These are phyloP conservation scores for Leptoxyphium fumago DNA, from an alignment of 2,329 filamentous ascomycete genomes.

Conservation along the genomic window DNA sequence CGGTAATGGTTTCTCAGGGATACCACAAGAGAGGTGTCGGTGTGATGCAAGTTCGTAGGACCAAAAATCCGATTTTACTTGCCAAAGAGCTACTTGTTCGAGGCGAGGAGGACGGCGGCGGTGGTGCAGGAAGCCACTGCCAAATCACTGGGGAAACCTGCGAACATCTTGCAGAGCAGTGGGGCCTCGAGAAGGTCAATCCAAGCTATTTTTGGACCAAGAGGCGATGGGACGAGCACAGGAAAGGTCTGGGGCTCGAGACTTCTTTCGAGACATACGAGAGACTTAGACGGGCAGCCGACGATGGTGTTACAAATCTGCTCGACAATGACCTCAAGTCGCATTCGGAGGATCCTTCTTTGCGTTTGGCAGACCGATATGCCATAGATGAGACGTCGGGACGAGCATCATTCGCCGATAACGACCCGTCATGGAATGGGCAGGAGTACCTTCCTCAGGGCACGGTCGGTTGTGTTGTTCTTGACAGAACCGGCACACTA, in stretches of 20 bases:
- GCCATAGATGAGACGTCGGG: not conserved
- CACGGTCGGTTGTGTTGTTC: slow-evolving; percentile 67
- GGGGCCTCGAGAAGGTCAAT: slow-evolving; percentile 57
- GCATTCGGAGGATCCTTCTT: not conserved
- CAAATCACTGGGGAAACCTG: slow-evolving; percentile 54
- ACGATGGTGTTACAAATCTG: slow-evolving; percentile 9
- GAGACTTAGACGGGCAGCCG: slow-evolving; percentile 22
- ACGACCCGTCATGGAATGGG: slow-evolving; percentile 39
- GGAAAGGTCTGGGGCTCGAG: slow-evolving; percentile 39
- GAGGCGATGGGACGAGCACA: slow-evolving; percentile 64
- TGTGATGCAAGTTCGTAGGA: slow-evolving; percentile 54
- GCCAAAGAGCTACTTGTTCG: slow-evolving; percentile 56
- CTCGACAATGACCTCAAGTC: not conserved
- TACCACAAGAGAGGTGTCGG: slow-evolving; percentile 63
- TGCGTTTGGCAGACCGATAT: not conserved
- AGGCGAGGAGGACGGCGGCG: slow-evolving; percentile 46
- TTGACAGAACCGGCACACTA: slow-evolving; percentile 61
- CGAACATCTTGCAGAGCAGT: slow-evolving; percentile 51
- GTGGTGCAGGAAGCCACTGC: slow-evolving; percentile 51
- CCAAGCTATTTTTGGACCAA: slow-evolving; percentile 66
- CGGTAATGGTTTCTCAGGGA: slow-evolving; percentile 67
- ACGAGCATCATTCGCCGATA: not conserved
- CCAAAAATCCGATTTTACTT: slow-evolving; percentile 68
- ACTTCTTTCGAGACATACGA: slow-evolving; percentile 26
- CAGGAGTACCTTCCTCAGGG: slow-evolving; percentile 64